phyloP scores from a whole-genome alignment of 2,329 filamentous ascomycete species.

The Cladosporium austrohemisphaericum region DNA sequence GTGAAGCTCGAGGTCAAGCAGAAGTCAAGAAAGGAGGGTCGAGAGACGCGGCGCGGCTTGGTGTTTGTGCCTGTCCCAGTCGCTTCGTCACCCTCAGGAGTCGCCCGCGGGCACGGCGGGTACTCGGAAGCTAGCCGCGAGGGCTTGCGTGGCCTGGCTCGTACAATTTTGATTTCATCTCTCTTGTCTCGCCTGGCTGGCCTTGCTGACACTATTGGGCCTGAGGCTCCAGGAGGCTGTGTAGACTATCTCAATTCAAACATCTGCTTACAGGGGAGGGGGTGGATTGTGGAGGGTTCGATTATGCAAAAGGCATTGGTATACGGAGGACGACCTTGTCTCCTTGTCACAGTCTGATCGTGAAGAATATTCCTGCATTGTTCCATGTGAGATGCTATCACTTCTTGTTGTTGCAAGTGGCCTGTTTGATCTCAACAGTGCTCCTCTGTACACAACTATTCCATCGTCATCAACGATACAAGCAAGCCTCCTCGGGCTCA shows the following conservation, averaged over 20 bases:
- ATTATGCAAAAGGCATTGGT: neutral
- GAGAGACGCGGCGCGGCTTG: conserved; percentile 3
- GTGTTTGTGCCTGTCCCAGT: conserved; percentile 3
- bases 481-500: neutral
- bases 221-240: conserved; percentile 7
- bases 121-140: too few relatives aligned
- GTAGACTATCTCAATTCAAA: conserved; percentile 13
- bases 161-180: neutral
- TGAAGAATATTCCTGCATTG: too few relatives aligned
- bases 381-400: too few relatives aligned
- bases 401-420: too few relatives aligned
- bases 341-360: too few relatives aligned
- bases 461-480: too few relatives aligned
- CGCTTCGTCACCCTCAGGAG: neutral
- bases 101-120: too few relatives aligned
- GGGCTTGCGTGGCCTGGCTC: neutral
- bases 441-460: too few relatives aligned
- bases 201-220: conserved; percentile 1
- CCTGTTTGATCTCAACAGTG: too few relatives aligned
- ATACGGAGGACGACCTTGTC: too few relatives aligned
- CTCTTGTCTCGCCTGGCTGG: conserved; percentile 2
- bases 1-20: conserved; percentile 12
- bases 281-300: neutral
- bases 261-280: too few relatives aligned
- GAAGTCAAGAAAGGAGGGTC: neutral